Conservation (phyloP, 2,329 filamentous ascomycete genomes). For the Fusarium sp. region DNA sequence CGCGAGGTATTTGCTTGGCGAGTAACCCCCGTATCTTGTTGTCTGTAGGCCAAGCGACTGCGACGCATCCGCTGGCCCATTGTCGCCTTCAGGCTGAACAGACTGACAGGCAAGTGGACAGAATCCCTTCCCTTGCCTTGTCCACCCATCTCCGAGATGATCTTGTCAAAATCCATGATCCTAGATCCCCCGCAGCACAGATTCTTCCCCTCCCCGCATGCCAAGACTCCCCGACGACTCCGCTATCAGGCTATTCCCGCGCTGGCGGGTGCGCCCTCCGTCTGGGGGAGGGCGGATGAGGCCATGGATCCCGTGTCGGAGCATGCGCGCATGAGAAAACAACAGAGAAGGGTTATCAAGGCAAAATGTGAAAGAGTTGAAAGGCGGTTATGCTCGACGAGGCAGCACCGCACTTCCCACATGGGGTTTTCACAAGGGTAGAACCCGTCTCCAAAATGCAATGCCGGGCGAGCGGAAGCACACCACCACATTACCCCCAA, state of each 20-base stretch:
- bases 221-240: conserved; percentile 16
- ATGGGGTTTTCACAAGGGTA: conserved; percentile 10
- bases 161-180: not conserved
- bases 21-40: not conserved
- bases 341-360: too few relatives aligned
- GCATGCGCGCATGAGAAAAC: not conserved
- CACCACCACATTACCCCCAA: not conserved
- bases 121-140: not conserved
- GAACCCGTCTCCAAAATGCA: not conserved
- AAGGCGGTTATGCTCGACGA: conserved; percentile 15
- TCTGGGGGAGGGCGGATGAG: not conserved
- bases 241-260: conserved; percentile 7
- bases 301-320: not conserved
- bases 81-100: conserved; percentile 7
- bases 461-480: conserved; percentile 23
- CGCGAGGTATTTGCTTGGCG: conserved; percentile 17
- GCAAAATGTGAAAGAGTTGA: not conserved
- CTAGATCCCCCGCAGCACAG: conserved; percentile 12
- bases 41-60: not conserved
- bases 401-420: not conserved
- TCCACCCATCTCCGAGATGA: conserved; percentile 9
- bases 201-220: conserved; percentile 15
- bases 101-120: not conserved
- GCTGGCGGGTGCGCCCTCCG: not conserved
- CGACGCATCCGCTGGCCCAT: not conserved